Evolutionary conservation across 2,329 filamentous ascomycete genomes (phyloP).

Genomic region (Neospermospora avenae): DNA sequence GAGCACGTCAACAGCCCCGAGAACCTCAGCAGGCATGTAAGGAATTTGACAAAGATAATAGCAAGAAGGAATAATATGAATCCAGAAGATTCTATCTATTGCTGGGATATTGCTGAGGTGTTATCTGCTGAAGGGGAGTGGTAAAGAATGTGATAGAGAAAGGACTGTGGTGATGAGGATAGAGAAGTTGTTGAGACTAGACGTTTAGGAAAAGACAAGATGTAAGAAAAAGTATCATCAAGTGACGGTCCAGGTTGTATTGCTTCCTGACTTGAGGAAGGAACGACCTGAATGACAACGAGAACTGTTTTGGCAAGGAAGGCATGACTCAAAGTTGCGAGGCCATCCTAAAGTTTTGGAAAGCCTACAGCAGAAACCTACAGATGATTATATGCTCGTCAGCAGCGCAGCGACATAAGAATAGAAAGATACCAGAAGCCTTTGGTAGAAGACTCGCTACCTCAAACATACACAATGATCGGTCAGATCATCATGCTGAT

Average conservation of each 20-base stretch:
- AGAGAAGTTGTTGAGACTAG: conserved; percentile 5
- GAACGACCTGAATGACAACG: not conserved
- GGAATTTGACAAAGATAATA: not conserved
- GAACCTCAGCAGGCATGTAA: conserved; percentile 22
- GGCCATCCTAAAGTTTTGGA: not conserved
- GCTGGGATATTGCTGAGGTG: not conserved
- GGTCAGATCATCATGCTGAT: no score
- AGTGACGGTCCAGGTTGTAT: not conserved
- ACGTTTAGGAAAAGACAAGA: not conserved
- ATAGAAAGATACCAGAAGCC: no score
- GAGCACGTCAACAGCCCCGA: conserved; percentile 16
- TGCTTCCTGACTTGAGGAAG: not conserved
- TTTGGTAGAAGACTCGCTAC: no score
- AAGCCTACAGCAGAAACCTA: no score
- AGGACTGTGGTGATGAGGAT: conserved; percentile 7
- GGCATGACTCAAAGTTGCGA: not conserved
- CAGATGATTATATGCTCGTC: no score
- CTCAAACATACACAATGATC: no score
- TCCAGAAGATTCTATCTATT: conserved; percentile 3
- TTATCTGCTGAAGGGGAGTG: conserved; percentile 2
- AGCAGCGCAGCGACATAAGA: no score
- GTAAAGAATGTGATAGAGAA: conserved; percentile 1
- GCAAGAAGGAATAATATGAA: conserved; percentile 3
- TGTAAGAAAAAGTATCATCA: not conserved
- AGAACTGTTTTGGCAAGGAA: not conserved